Percentiles rank a stretch among this genome's conserved stretches.
Evolutionary conservation across 169 alveolate genomes (phyloP).

Genomic region (Plasmodium malariae): DNA sequence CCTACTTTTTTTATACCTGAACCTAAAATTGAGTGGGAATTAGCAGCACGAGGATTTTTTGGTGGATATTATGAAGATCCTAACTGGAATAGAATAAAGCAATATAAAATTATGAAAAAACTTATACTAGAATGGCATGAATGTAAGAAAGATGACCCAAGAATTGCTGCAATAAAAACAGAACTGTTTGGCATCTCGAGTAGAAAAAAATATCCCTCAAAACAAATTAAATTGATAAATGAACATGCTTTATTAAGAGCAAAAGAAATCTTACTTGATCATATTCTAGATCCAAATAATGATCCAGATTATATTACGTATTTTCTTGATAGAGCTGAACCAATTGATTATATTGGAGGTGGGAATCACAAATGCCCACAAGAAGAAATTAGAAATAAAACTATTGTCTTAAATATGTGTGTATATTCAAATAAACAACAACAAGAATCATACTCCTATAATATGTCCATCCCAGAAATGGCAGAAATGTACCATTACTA

Average conservation of each 20-base stretch:
- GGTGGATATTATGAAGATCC: conserved; percentile 81
- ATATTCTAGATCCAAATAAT: conserved; percentile 44
- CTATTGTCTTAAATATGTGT: conserved; percentile 71
- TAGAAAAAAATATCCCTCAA: conserved; percentile 53
- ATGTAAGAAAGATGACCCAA: background rate
- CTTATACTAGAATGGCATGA: conserved; percentile 71
- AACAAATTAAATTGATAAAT: conserved; percentile 65
- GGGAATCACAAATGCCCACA: conserved; percentile 45
- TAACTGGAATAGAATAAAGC: conserved; percentile 57
- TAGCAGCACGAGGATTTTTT: conserved; percentile 84
- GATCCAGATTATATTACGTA: conserved; percentile 66
- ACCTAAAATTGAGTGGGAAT: conserved; percentile 81
- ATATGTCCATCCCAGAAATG: conserved; percentile 83
- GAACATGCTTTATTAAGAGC: conserved; percentile 74
- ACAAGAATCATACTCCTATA: conserved; percentile 53
- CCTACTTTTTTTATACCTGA: conserved; percentile 80
- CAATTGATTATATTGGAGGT: conserved; percentile 73
- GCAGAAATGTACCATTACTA: conserved; percentile 86
- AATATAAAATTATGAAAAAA: conserved; percentile 35
- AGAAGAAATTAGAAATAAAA: conserved; percentile 65
- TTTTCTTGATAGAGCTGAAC: conserved; percentile 60
- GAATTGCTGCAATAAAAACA: conserved; percentile 26
- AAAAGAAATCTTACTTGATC: conserved; percentile 61
- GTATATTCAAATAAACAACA: conserved; percentile 49
- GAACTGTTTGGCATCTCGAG: conserved; percentile 60